Base-by-base conservation (phyloP, 768 basidiomycete species). In the Candolleomyces eurysporus region DNA sequence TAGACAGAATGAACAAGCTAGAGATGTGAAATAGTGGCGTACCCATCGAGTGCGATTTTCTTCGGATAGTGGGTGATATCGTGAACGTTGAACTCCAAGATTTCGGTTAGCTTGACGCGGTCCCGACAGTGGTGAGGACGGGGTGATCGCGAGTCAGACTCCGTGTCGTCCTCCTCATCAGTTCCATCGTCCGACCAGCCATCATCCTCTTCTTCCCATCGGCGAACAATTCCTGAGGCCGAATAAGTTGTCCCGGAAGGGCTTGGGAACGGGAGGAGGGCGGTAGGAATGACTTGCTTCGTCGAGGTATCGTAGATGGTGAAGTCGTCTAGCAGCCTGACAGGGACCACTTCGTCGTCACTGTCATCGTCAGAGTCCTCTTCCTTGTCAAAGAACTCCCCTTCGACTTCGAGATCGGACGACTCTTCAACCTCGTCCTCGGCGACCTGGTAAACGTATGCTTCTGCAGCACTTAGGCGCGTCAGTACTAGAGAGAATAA, bases 301-400 rank as follows among this genome's bases (percentile, higher is more conserved):
- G 78, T 77, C 1, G 67, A 61, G 13, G 63, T 32, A 14, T 84
- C 71, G 58, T 86, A 89, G 36, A 90, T 72, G 0, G 74, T 67
- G 65, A 89, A 90, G 60, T 85, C 73, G 0, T 75, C 71, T 9
- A 91, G 74, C 0, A 79, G 63, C 7, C 89, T 82, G 48, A 91
- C 75, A 14, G 89, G 89, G 36, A 88, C 64, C 8, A 76, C 75
- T 7, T 69, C 66, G 17, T 77, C 76, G 39, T 69, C 68, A 45
- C 72, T 32, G 52, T 54, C 36, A 39, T 71, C 85, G 32, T 80
- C 80, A 30, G 73, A 72, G 21, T 53, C 52, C 4, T 16, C 14
- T 9, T 36, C 52, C 13, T 22, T 4, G 32, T n/a, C 30, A 16
- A 32, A 31, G 32, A 17, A 13, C 19, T 53, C 52, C 14, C 52